Evolutionary conservation across 257 asterid genomes (phyloP).

Genomic region (Primulina eburnea): DNA sequence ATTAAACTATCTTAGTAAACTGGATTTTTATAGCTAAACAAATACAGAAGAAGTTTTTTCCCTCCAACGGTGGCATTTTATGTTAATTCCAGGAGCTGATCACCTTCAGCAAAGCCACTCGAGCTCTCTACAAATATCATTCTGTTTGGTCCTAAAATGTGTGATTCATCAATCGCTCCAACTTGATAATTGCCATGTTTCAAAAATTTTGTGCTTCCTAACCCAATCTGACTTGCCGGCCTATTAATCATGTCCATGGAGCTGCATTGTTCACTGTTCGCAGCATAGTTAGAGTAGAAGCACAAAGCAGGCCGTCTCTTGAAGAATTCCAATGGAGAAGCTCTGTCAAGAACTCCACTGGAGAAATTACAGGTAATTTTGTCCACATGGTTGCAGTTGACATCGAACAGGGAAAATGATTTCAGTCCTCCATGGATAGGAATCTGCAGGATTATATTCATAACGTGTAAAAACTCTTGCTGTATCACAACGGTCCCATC

Average conservation of each 20-base stretch:
- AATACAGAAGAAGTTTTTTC: neutral
- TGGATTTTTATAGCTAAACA: neutral
- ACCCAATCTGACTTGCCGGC: slow-evolving; percentile 24
- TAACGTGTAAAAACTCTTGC: slow-evolving; percentile 8
- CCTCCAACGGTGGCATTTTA: neutral
- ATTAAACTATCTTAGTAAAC: neutral
- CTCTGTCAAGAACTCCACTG: slow-evolving; percentile 28
- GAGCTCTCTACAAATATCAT: slow-evolving; percentile 44
- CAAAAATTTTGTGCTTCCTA: slow-evolving; percentile 21
- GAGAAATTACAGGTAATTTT: slow-evolving; percentile 32
- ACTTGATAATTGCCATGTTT: slow-evolving; percentile 21
- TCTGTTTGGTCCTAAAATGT: slow-evolving; percentile 27
- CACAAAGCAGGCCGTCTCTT: slow-evolving; percentile 36
- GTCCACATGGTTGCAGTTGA: slow-evolving; percentile 39
- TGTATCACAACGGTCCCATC: too few relatives aligned
- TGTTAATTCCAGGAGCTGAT: slow-evolving; percentile 32
- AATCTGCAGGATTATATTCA: slow-evolving; percentile 43
- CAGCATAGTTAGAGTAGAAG: slow-evolving; percentile 37
- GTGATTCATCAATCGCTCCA: slow-evolving; percentile 26
- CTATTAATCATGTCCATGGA: slow-evolving; percentile 21
- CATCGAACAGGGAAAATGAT: slow-evolving; percentile 38
- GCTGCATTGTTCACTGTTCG: slow-evolving; percentile 27
- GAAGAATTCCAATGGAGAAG: slow-evolving; percentile 20
- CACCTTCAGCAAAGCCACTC: slow-evolving; percentile 31
- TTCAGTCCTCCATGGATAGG: slow-evolving; percentile 47